Conservation (phyloP, 306 rosid genomes). For the Prunus mongolica region DNA sequence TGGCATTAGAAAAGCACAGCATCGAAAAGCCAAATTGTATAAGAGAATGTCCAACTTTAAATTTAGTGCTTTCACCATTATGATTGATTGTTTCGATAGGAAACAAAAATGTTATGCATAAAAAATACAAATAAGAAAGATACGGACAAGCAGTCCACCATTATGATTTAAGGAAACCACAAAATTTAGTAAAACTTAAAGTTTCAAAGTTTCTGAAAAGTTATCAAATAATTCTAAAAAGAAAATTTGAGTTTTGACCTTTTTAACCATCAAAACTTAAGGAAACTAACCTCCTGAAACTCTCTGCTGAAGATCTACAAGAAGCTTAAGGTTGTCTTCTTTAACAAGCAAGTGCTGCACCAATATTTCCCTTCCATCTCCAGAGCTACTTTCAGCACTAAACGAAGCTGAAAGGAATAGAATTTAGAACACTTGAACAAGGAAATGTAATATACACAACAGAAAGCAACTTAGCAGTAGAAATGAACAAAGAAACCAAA, state of each 20-base stretch:
- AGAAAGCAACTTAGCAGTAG: neutral
- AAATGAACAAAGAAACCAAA: neutral
- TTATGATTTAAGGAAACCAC: neutral
- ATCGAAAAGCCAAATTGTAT: neutral
- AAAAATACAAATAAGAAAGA: neutral
- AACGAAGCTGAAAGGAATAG: slow-evolving; percentile 49
- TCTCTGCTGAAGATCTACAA: slow-evolving; percentile 68
- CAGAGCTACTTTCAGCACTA: slow-evolving; percentile 45
- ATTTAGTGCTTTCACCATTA: neutral
- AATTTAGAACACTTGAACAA: slow-evolving; percentile 13
- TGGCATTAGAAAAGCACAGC: slow-evolving; percentile 8
- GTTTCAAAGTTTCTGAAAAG: neutral
- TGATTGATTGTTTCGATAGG: neutral
- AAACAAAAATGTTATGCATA: neutral
- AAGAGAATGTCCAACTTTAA: slow-evolving; percentile 2
- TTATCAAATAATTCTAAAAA: neutral
- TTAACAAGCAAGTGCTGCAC: slow-evolving; percentile 91
- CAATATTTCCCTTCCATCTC: slow-evolving; percentile 65
- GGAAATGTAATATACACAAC: neutral
- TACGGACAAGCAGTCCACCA: neutral
- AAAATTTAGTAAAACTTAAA: neutral
- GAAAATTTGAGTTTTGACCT: neutral
- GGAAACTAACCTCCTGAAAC: slow-evolving; percentile 47
- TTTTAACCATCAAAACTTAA: neutral
- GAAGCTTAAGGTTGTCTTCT: slow-evolving; percentile 67